These are phyloP conservation scores for Alternaria sp. DNA, from an alignment of 2,329 filamentous ascomycete species.

Conservation along the genomic window DNA sequence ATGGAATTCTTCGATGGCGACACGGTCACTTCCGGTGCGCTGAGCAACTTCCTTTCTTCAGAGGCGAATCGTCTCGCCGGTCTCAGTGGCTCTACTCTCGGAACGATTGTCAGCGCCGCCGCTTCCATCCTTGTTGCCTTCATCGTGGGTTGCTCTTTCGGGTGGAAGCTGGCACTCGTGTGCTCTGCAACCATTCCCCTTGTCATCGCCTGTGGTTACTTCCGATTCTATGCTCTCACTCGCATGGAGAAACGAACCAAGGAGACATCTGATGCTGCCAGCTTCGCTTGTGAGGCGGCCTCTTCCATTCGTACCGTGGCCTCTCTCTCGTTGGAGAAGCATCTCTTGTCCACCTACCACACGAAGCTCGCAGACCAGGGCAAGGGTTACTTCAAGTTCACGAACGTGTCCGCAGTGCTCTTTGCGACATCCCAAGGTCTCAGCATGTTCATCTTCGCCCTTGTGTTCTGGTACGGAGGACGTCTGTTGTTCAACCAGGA, in stretches of 20 bases:
- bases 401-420: constrained; percentile 76
- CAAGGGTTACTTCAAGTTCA: constrained; percentile 71
- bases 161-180: constrained; percentile 88
- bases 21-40: constrained; percentile 85
- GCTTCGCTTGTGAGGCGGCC: constrained; percentile 92
- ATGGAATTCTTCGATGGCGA: constrained; percentile 91
- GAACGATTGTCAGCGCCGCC: constrained; percentile 79
- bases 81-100: constrained; percentile 85
- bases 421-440: constrained; percentile 87
- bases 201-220: constrained; percentile 80
- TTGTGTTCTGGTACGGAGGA: constrained; percentile 50
- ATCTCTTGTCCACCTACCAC: constrained; percentile 78
- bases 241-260: constrained; percentile 76
- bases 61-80: constrained; percentile 91
- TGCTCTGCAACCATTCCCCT: constrained; percentile 80
- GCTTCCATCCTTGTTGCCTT: constrained; percentile 81
- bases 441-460: constrained; percentile 54
- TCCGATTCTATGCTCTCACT: constrained; percentile 89
- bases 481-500: constrained; percentile 49
- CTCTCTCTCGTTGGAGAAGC: constrained; percentile 82
- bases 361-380: constrained; percentile 73
- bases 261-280: constrained; percentile 81
- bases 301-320: constrained; percentile 96
- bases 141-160: constrained; percentile 71
- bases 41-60: constrained; percentile 70